Evolutionary conservation across 495 filamentous ascomycete species (phyloP).

Genomic region (Aspergillus nidulans): DNA sequence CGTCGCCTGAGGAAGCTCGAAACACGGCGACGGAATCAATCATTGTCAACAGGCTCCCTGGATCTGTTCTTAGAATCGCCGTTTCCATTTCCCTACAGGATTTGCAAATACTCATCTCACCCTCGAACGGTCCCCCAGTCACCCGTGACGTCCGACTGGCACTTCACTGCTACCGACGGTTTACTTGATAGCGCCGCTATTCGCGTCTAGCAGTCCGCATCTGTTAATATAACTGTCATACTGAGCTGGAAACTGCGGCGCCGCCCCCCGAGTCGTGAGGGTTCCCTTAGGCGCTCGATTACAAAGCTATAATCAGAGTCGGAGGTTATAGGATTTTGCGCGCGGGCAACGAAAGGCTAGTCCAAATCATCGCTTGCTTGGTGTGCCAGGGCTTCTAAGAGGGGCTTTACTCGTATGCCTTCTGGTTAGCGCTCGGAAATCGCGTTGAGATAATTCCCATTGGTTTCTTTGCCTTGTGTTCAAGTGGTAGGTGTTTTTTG

Average conservation of each 20-base stretch:
- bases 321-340: not conserved
- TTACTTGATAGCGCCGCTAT: not conserved
- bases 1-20: not conserved
- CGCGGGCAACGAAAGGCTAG: not conserved
- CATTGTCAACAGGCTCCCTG: not conserved
- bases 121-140: not conserved
- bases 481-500: slow-evolving; percentile 3
- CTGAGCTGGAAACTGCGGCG: not conserved
- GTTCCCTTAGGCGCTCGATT: not conserved
- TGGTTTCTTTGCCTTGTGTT: not conserved
- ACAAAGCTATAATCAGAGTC: not conserved
- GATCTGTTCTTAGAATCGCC: not conserved
- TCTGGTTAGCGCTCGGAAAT: not conserved
- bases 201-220: not conserved
- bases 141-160: not conserved
- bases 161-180: not conserved
- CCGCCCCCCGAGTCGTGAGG: not conserved
- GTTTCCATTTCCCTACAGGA: not conserved
- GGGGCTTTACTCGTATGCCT: not conserved
- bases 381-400: not conserved
- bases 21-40: not conserved
- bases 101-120: not conserved
- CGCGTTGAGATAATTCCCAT: not conserved
- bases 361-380: not conserved
- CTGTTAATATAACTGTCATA: not conserved